Percentiles rank a stretch among this genome's conserved stretches.
These are phyloP conservation scores for Pythium phragmitis DNA, from an alignment of 352 stramenopile genomes.

Conservation along the genomic window DNA sequence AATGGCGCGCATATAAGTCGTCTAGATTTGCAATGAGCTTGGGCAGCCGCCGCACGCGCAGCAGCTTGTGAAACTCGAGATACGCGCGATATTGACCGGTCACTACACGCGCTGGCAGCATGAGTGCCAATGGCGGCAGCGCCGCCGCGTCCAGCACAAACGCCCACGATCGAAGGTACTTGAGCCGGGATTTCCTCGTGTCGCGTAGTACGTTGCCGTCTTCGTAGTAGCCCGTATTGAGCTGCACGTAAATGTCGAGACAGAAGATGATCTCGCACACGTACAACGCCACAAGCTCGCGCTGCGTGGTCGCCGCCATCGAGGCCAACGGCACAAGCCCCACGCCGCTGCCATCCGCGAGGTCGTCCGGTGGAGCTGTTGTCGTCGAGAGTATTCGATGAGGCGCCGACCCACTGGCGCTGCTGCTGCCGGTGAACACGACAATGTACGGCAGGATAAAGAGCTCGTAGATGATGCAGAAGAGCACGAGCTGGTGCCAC, in stretches of 20 bases:
- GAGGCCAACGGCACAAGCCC: neutral
- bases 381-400: neutral
- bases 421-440: constrained; percentile 28
- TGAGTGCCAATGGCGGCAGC: constrained; percentile 42
- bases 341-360: neutral
- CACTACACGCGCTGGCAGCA: constrained; percentile 15
- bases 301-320: constrained; percentile 1
- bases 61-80: constrained; percentile 43
- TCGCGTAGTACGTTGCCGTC: constrained; percentile 67
- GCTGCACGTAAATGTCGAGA: constrained; percentile 65
- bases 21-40: constrained; percentile 56
- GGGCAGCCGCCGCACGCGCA: constrained; percentile 40
- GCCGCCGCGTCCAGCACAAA: constrained; percentile 53
- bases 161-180: constrained; percentile 51
- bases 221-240: constrained; percentile 76
- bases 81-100: constrained; percentile 14
- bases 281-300: constrained; percentile 44
- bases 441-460: constrained; percentile 45
- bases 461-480: constrained; percentile 54
- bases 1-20: constrained; percentile 62
- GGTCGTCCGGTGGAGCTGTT: neutral
- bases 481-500: constrained; percentile 56
- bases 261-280: constrained; percentile 58
- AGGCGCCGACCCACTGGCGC: no score
- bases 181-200: constrained; percentile 48